Evolutionary conservation across 2,329 filamentous ascomycete species (phyloP), one percentile per base, ranked within the genome.

Genomic region (Alternaria brassicae): DNA sequence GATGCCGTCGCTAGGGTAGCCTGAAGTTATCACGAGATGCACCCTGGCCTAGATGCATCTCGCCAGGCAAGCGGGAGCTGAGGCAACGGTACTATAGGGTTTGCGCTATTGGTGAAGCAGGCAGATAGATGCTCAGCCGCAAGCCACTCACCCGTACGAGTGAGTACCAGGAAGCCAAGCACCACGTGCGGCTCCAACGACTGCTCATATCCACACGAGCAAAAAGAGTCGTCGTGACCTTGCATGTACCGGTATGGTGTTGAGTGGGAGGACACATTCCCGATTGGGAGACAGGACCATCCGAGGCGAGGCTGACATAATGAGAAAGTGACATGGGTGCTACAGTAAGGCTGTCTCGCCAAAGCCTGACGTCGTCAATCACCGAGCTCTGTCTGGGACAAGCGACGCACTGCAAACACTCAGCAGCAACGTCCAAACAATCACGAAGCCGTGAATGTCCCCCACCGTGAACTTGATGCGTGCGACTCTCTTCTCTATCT

Each of bases 341-440:
- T 39, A 36, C 56, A 42, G 49, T 36, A 39, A n/a, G 10, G 19
- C 19, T 39, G 55, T 21, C 47, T 49, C 61, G 53, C 51, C 47
- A 60, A 52, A 51, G 47, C 36, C 58, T 60, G 62, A 62, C 62
- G 56, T 63, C 60, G 56, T 49, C 50, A 56, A 57, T 47, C 50
- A 51, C 32, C 19, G 39, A 58, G 47, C 42, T 58, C 32, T 42
- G 28, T 36, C 37, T 42, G 28, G 36, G 47, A 44, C 49, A 34
- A 32, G 30, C 34, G 28, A 9, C 27, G 40, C 8, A 42, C 37
- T 27, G 40, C 53, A 60, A 30, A 40, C 48, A 53, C 32, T 34
- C 28, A 12, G 10, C 37, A 28, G 10, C 37, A 28, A 28, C 39
- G 15, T 36, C 27, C 21, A 17, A 3, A n/a, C 41, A 32, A 7